Evolutionary conservation across 2,329 filamentous ascomycete genomes (phyloP).

Genomic region (Thermomyces lanuginosus): DNA sequence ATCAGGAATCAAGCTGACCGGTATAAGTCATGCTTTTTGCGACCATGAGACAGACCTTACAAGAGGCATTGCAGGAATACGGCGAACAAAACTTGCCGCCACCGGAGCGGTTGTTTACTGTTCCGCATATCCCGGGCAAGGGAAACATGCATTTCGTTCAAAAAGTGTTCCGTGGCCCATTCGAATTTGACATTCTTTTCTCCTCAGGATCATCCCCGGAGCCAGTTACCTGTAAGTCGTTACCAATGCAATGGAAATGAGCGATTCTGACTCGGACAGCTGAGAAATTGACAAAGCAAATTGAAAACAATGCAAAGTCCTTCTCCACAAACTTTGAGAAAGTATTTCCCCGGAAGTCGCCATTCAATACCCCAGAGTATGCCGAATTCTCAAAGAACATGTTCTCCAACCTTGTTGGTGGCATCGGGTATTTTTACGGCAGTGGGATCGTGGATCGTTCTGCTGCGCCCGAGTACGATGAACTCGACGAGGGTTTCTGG

Average conservation of each 20-base stretch:
- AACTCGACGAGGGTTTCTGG: constrained; percentile 93
- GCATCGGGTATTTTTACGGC: constrained; percentile 90
- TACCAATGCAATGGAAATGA: not conserved
- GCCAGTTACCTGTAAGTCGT: constrained; percentile 34
- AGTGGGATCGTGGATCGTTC: constrained; percentile 78
- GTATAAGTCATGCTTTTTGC: too few species aligned
- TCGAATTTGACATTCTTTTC: constrained; percentile 85
- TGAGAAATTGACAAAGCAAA: constrained; percentile 53
- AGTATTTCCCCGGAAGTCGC: constrained; percentile 55
- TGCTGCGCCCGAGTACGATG: constrained; percentile 81
- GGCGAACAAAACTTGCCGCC: too few species aligned
- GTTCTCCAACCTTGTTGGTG: constrained; percentile 85
- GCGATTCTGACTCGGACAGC: constrained; percentile 14
- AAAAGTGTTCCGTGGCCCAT: constrained; percentile 76
- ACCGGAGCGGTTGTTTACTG: constrained; percentile 69
- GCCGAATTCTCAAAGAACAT: constrained; percentile 69
- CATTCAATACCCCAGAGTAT: constrained; percentile 60
- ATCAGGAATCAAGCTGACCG: too few species aligned
- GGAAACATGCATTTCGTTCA: constrained; percentile 82
- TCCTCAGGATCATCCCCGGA: constrained; percentile 54
- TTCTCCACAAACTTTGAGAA: constrained; percentile 62
- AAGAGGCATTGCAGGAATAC: too few species aligned
- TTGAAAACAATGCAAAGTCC: constrained; percentile 46
- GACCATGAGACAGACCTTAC: too few species aligned
- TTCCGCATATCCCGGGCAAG: constrained; percentile 40